Evolutionary conservation across 1,284 basidiomycete species (phyloP), one percentile per base, ranked within the genome.

Genomic region (Xanthoconium separans): DNA sequence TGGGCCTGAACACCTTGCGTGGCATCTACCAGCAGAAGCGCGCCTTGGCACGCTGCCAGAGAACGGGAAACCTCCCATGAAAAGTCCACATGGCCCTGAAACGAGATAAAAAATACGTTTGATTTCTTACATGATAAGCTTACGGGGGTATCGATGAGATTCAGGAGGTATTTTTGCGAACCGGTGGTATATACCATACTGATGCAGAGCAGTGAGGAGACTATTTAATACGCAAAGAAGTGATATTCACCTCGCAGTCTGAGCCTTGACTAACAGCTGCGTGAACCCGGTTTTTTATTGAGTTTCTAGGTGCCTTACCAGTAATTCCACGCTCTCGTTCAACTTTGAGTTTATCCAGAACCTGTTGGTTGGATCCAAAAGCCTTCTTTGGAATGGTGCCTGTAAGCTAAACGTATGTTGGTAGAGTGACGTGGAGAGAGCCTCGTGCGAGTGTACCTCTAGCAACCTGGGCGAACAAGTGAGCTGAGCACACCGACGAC

Each of bases 1-100:
- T 99, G 97, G 0, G 97, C 96, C 73, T 99, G 97, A 6, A 99
- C 88, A 13, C 96, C 96, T 77, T 98, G 96, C 43, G 93, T 95
- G 13, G 95, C 93, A 68, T 99, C 96, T 37, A 99, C 94, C 3
- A 90, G 80, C 13, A 99, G 76, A 45, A 99, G 72, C 4, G 94
- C 96, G 18, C 95, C 95, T 73, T 99, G 93, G 63, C 93, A 98
- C 33, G 95, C 95, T 2, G 93, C 88, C 27, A 99, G 76, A 41
- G 92, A 95, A 44, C 97, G 84, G 15, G 93, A 90, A 11, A 99
- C 94, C 73, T 99, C 97, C 85, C 95, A 96, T 55, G 91, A 84
- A 72, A 98, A 98, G 75, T 98, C 95, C 46, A 97, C 95, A 72
- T 98, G 95, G 4, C 95, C 95, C 85, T 89, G 58, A 15, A 51